A percentile compares a stretch with the other conserved stretches of the same genome.
Conservation (phyloP, 495 filamentous ascomycete species). For the Platismatia glauca region DNA sequence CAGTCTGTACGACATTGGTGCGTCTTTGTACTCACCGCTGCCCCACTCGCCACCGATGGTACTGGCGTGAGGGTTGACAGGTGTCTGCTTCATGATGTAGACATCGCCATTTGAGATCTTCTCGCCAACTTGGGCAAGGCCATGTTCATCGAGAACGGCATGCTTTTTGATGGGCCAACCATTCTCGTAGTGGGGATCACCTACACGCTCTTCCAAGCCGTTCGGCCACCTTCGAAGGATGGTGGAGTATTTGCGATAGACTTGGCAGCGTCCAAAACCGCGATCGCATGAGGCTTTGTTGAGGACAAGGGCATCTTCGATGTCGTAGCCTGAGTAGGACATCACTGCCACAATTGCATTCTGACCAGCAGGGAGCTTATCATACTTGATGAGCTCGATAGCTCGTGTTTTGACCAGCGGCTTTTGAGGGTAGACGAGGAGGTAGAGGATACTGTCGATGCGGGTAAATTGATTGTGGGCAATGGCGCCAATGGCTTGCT, state of each 20-base stretch:
- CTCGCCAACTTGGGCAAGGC: constrained; percentile 74
- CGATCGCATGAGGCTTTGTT: constrained; percentile 93
- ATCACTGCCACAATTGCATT: constrained; percentile 97
- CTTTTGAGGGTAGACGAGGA: constrained; percentile 95
- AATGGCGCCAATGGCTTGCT: constrained; percentile 97
- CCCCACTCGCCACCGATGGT: constrained; percentile 56
- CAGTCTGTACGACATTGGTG: constrained; percentile 71
- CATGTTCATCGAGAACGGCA: constrained; percentile 64
- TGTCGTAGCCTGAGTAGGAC: constrained; percentile 99
- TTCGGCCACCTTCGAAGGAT: constrained; percentile 75
- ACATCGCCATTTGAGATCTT: constrained; percentile 64
- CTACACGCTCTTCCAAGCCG: constrained; percentile 64
- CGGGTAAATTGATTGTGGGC: constrained; percentile 94
- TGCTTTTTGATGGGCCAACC: constrained; percentile 63
- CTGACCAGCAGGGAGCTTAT: constrained; percentile 92
- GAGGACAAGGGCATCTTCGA: constrained; percentile 93
- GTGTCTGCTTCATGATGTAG: constrained; percentile 79
- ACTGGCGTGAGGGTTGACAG: constrained; percentile 58
- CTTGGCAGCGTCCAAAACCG: constrained; percentile 92
- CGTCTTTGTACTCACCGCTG: constrained; percentile 51
- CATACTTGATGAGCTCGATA: constrained; percentile 94
- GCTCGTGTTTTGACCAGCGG: constrained; percentile 95
- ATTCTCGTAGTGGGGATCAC: constrained; percentile 45
- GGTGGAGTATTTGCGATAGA: constrained; percentile 79
- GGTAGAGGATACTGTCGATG: constrained; percentile 90